These are phyloP conservation scores for Fusarium sp. DNA, from an alignment of 2,329 filamentous ascomycete genomes.

Conservation along the genomic window DNA sequence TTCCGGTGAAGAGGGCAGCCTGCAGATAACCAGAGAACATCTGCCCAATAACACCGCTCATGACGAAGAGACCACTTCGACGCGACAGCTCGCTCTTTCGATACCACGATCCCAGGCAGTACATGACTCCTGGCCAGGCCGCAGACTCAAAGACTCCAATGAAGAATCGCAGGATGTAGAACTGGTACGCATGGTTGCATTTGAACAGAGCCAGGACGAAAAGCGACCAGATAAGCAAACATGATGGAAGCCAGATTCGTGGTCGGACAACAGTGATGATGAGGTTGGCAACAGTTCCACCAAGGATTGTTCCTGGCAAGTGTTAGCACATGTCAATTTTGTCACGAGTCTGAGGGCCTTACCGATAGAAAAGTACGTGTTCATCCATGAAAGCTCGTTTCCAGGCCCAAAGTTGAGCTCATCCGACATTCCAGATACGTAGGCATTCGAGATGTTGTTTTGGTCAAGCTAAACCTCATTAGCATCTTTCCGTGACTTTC, in stretches of 20 bases:
- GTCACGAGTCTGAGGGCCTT: neutral
- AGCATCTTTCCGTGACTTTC: conserved; percentile 1
- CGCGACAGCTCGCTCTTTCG: conserved; percentile 71
- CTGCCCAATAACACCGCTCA: conserved; percentile 66
- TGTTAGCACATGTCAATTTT: neutral
- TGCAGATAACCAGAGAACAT: conserved; percentile 58
- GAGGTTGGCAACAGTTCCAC: conserved; percentile 61
- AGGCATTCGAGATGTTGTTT: conserved; percentile 65
- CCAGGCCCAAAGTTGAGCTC: conserved; percentile 60
- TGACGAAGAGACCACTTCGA: conserved; percentile 71
- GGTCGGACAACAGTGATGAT: conserved; percentile 62
- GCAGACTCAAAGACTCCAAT: conserved; percentile 70
- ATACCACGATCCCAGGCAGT: conserved; percentile 73
- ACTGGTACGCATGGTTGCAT: conserved; percentile 54
- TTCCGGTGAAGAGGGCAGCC: conserved; percentile 51
- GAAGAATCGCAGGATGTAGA: conserved; percentile 67
- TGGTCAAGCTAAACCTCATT: conserved; percentile 55
- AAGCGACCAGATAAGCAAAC: conserved; percentile 56
- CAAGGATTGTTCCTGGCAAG: conserved; percentile 56
- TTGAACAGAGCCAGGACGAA: conserved; percentile 59
- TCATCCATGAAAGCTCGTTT: conserved; percentile 62
- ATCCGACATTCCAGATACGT: conserved; percentile 63
- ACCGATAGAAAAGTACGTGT: conserved; percentile 64
- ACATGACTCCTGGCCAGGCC: conserved; percentile 69
- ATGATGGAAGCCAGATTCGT: conserved; percentile 59